Evolutionary conservation across 108 stramenopile genomes (phyloP).

Genomic region (Stephanodiscus minutulus): DNA sequence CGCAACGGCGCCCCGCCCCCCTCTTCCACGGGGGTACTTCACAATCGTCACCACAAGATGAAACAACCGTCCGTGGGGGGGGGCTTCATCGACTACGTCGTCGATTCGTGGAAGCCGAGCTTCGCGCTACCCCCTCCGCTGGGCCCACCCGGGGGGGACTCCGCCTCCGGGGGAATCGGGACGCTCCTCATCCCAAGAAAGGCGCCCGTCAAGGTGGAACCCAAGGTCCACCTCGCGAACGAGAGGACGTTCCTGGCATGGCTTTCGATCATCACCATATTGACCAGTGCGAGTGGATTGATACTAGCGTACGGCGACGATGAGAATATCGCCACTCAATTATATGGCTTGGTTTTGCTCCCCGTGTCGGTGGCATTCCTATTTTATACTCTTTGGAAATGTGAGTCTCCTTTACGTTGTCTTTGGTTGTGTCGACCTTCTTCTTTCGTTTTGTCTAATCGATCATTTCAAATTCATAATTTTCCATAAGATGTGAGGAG

Average conservation of each 20-base stretch:
- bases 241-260: slow-evolving; percentile 80
- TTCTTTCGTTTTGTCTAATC: neutral
- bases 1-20: neutral
- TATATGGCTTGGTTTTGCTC: slow-evolving; percentile 58
- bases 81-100: slow-evolving; percentile 32
- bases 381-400: slow-evolving; percentile 57
- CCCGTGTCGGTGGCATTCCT: slow-evolving; percentile 59
- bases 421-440: neutral
- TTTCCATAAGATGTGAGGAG: slow-evolving; percentile 31
- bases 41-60: slow-evolving; percentile 12
- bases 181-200: slow-evolving; percentile 45
- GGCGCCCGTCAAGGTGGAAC: slow-evolving; percentile 74
- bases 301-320: slow-evolving; percentile 42
- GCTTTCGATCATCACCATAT: slow-evolving; percentile 52
- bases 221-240: slow-evolving; percentile 66
- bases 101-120: slow-evolving; percentile 5
- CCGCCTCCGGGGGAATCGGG: slow-evolving; percentile 24
- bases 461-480: neutral
- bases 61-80: slow-evolving; percentile 36
- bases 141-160: neutral
- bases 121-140: neutral
- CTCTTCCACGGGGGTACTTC: neutral
- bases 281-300: slow-evolving; percentile 38
- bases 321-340: slow-evolving; percentile 22
- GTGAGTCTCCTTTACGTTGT: slow-evolving; percentile 25